Conservation (phyloP, 179 eudicot species). For the Carnegiea gigantea region DNA sequence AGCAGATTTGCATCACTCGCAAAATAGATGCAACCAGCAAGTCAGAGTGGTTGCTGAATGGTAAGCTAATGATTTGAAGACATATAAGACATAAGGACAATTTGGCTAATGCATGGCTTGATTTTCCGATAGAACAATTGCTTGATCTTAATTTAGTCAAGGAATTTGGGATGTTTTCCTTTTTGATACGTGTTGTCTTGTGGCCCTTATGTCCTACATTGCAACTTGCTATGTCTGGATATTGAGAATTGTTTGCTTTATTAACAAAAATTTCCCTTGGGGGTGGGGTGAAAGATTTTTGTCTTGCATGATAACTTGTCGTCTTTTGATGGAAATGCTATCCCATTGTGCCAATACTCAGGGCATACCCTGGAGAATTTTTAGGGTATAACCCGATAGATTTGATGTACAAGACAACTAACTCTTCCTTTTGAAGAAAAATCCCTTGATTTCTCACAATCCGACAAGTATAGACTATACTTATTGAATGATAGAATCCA, state of each 20-base stretch:
- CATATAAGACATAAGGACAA: not conserved
- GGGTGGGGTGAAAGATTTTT: too few species aligned
- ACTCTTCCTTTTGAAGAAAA: too few species aligned
- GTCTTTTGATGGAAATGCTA: too few species aligned
- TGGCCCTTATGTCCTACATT: not conserved
- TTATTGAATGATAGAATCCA: too few species aligned
- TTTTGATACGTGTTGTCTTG: not conserved
- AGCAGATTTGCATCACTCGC: slow-evolving; percentile 54
- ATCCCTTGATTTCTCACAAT: too few species aligned
- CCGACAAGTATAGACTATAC: too few species aligned
- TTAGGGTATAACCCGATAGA: too few species aligned
- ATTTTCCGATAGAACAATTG: not conserved
- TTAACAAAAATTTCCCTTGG: not conserved
- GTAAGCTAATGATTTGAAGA: slow-evolving; percentile 31
- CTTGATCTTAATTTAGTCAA: not conserved
- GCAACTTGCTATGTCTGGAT: not conserved
- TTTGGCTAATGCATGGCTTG: not conserved
- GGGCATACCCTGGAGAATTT: too few species aligned
- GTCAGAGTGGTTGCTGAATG: slow-evolving; percentile 88
- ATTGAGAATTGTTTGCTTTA: not conserved
- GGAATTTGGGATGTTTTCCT: not conserved
- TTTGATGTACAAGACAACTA: too few species aligned
- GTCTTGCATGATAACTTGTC: too few species aligned
- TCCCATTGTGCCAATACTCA: too few species aligned
- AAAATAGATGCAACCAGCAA: slow-evolving; percentile 80